phyloP scores from a whole-genome alignment of 768 basidiomycete species.

The Mycena indigotica region DNA sequence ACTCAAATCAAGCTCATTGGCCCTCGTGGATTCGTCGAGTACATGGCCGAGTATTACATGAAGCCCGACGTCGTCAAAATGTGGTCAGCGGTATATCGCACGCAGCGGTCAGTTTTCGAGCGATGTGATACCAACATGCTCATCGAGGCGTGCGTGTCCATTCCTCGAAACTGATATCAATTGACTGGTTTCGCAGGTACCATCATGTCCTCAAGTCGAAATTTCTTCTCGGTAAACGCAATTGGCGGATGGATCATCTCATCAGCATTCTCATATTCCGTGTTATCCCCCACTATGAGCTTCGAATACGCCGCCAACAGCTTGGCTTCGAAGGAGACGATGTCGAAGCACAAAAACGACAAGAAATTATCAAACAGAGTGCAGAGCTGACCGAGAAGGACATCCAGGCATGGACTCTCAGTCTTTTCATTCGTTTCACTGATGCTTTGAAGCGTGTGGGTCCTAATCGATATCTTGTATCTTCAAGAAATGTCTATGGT shows the following conservation, averaged over 20 bases:
- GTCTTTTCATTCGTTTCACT: too few species aligned
- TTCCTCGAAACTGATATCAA: neutral
- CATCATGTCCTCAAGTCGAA: slow-evolving; percentile 30
- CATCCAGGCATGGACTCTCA: too few species aligned
- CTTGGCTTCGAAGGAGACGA: slow-evolving; percentile 27
- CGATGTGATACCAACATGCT: slow-evolving; percentile 32
- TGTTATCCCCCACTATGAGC: slow-evolving; percentile 21
- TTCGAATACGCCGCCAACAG: slow-evolving; percentile 21
- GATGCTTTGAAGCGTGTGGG: too few species aligned
- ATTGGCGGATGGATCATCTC: slow-evolving; percentile 27
- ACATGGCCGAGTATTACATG: slow-evolving; percentile 27
- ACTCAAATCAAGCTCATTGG: slow-evolving; percentile 10
- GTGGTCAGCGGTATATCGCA: slow-evolving; percentile 29
- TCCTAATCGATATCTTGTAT: neutral
- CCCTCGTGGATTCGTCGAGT: slow-evolving; percentile 16
- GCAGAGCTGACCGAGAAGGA: slow-evolving; percentile 4
- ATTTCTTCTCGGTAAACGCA: slow-evolving; percentile 26
- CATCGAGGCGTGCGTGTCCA: slow-evolving; percentile 18
- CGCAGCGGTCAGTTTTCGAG: slow-evolving; percentile 13
- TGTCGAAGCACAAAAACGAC: slow-evolving; percentile 20
- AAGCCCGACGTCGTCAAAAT: neutral
- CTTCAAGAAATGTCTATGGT: neutral
- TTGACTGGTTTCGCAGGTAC: slow-evolving; percentile 10
- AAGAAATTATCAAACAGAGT: neutral
- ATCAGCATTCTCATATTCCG: slow-evolving; percentile 20